Percentiles rank a stretch among this genome's conserved stretches.
phyloP scores from a whole-genome alignment of 148 eudicot genomes.

The Simmondsia chinensis region DNA sequence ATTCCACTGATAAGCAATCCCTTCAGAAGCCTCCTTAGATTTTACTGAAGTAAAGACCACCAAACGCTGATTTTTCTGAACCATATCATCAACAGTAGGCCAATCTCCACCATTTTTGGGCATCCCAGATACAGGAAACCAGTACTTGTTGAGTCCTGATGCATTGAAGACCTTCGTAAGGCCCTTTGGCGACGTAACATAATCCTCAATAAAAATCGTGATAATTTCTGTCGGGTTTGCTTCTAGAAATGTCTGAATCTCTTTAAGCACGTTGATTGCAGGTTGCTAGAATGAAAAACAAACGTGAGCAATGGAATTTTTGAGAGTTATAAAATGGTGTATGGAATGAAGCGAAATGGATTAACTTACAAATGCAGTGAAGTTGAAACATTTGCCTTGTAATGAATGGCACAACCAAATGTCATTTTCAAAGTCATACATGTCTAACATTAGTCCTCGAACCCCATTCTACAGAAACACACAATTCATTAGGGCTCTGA shows the following conservation, averaged over 20 bases:
- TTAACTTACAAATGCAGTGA: constrained; percentile 78
- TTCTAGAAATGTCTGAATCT: constrained; percentile 53
- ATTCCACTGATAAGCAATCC: constrained; percentile 83
- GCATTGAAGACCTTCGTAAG: constrained; percentile 60
- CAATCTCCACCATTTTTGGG: constrained; percentile 70
- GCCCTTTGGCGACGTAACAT: constrained; percentile 60
- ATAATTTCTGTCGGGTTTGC: constrained; percentile 68
- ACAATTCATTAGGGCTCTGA: constrained; percentile 1
- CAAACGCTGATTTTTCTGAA: constrained; percentile 52
- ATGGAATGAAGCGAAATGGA: neutral
- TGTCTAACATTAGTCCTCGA: constrained; percentile 92
- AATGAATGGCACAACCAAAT: constrained; percentile 91
- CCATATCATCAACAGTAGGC: constrained; percentile 93
- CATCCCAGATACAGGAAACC: constrained; percentile 77
- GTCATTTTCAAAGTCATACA: constrained; percentile 78
- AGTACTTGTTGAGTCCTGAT: constrained; percentile 57
- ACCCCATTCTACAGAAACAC: constrained; percentile 65
- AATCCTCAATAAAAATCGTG: constrained; percentile 87
- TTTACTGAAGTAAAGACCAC: constrained; percentile 68
- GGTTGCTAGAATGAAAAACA: constrained; percentile 52
- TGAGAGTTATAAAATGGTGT: neutral
- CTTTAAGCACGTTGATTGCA: constrained; percentile 65
- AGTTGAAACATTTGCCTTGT: constrained; percentile 61
- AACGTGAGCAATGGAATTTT: neutral
- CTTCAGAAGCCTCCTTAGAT: constrained; percentile 76